Evolutionary conservation across 2,329 filamentous ascomycete genomes (phyloP).

Genomic region (Paecilomyces niveus): DNA sequence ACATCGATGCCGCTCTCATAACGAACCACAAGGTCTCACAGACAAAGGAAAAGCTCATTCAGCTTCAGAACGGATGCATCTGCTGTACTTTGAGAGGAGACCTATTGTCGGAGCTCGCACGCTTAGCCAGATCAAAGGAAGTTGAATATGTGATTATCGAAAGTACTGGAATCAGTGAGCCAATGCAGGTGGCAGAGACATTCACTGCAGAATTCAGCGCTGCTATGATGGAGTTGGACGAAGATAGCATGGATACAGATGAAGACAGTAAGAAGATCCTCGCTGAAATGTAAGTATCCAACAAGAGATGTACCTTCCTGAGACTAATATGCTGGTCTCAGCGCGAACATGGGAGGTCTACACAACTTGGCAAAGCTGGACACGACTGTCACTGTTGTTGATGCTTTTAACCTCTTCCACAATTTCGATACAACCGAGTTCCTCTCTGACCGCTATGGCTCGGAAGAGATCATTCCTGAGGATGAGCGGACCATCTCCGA

Average conservation of each 20-base stretch:
- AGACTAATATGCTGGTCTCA: constrained; percentile 12
- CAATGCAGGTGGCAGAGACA: constrained; percentile 67
- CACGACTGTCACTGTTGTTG: constrained; percentile 65
- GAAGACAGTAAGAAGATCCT: constrained; percentile 40
- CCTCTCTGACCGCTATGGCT: constrained; percentile 53
- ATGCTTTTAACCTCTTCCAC: constrained; percentile 64
- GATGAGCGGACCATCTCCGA: constrained; percentile 69
- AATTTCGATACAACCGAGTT: constrained; percentile 67
- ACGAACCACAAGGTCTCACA: constrained; percentile 51
- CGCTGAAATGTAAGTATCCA: constrained; percentile 38
- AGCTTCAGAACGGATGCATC: constrained; percentile 67
- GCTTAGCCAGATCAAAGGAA: constrained; percentile 53
- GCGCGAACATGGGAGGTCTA: constrained; percentile 54
- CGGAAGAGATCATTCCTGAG: constrained; percentile 55
- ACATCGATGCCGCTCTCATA: constrained; percentile 59
- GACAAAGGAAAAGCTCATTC: constrained; percentile 58
- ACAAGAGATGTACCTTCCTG: constrained; percentile 9
- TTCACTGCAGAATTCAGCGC: constrained; percentile 53
- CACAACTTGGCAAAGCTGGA: constrained; percentile 61
- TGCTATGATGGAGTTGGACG: constrained; percentile 42
- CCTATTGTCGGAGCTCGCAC: constrained; percentile 61
- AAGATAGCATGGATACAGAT: constrained; percentile 39
- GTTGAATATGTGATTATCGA: constrained; percentile 69
- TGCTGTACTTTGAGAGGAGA: constrained; percentile 69
- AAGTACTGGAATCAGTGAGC: constrained; percentile 65